Conservation (phyloP, 2,329 filamentous ascomycete genomes). For the Ophiostoma triangulosporum region DNA sequence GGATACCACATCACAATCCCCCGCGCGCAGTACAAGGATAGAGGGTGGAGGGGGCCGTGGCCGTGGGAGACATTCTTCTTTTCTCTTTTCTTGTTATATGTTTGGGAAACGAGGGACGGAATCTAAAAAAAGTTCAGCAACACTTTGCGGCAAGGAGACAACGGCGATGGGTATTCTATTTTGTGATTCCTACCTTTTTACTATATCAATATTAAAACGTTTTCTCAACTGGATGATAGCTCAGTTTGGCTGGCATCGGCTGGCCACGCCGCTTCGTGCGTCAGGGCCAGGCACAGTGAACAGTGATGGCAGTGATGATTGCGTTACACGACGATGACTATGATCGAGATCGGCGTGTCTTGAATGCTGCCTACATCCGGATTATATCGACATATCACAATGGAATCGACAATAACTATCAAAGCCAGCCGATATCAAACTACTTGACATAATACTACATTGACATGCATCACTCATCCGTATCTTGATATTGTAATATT, state of each 20-base stretch:
- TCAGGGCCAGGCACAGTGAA: too few relatives aligned
- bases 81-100: not conserved
- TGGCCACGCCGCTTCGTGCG: too few relatives aligned
- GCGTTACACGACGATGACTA: too few relatives aligned
- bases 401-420: too few relatives aligned
- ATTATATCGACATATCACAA: too few relatives aligned
- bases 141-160: slow-evolving; percentile 4
- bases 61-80: not conserved
- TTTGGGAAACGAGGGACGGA: not conserved
- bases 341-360: too few relatives aligned
- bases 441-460: not conserved
- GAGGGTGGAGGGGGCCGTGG: not conserved
- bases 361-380: too few relatives aligned
- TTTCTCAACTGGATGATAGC: not conserved
- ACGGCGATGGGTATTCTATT: slow-evolving; percentile 1
- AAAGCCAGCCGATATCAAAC: not conserved
- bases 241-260: not conserved
- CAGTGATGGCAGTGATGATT: too few relatives aligned
- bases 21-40: not conserved
- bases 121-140: not conserved
- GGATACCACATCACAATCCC: not conserved
- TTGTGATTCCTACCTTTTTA: not conserved
- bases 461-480: not conserved
- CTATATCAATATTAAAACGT: not conserved
- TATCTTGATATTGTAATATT: slow-evolving; percentile 1